Percentiles rank a stretch among this genome's conserved stretches.
Evolutionary conservation across 495 filamentous ascomycete species (phyloP).

Genomic region (Cladorrhinum samala): DNA sequence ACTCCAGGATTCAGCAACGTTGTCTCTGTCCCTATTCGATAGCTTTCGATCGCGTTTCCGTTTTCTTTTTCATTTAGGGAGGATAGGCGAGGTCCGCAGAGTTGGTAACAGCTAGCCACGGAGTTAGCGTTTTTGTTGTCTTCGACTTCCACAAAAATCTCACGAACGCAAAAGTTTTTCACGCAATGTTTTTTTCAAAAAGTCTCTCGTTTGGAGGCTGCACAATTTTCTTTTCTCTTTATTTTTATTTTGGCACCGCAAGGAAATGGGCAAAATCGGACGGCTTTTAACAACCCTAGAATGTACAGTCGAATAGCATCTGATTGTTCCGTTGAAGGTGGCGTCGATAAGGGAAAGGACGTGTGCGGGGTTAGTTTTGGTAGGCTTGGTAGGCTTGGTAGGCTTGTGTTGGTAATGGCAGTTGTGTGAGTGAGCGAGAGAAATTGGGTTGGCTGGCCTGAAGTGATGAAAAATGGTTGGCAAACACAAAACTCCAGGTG

Average conservation of each 20-base stretch:
- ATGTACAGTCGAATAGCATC: slow-evolving; percentile 34
- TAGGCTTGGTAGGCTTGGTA: slow-evolving; percentile 4
- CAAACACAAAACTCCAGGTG: slow-evolving; percentile 10
- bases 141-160: slow-evolving; percentile 10
- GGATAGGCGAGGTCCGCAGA: slow-evolving; percentile 10
- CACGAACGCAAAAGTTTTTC: slow-evolving; percentile 19
- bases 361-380: slow-evolving; percentile 6
- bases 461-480: slow-evolving; percentile 5
- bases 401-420: slow-evolving; percentile 18
- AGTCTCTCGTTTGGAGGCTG: background rate
- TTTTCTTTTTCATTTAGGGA: slow-evolving; percentile 11
- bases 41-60: slow-evolving; percentile 1
- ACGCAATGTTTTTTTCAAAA: slow-evolving; percentile 8
- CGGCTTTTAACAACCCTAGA: slow-evolving; percentile 28
- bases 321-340: slow-evolving; percentile 29
- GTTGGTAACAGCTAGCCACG: background rate
- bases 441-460: slow-evolving; percentile 9
- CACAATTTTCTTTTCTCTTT: too few species aligned
- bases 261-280: slow-evolving; percentile 22
- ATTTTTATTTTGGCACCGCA: background rate
- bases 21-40: slow-evolving; percentile 1
- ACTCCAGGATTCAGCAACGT: background rate
- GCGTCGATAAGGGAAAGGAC: slow-evolving; percentile 19
- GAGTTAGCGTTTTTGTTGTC: background rate
- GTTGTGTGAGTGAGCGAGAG: too few species aligned